A percentile compares a stretch with the other conserved stretches of the same genome.
Conservation (phyloP, 352 stramenopile genomes). For the Globisporangium nagaii region DNA sequence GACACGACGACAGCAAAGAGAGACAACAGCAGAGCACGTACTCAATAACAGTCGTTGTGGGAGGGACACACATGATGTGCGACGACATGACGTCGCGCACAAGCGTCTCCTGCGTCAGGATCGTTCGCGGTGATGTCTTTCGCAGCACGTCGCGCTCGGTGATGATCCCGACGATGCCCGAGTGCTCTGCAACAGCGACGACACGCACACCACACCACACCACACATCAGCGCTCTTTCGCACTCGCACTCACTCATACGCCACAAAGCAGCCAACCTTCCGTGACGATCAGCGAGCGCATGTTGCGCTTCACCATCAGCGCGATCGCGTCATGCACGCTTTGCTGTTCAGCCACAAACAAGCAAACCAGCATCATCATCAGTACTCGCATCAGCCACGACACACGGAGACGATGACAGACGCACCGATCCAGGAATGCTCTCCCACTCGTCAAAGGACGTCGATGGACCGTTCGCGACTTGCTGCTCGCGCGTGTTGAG, state of each 20-base stretch:
- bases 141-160: slow-evolving; percentile 80
- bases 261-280: slow-evolving; percentile 25
- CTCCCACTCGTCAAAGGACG: slow-evolving; percentile 69
- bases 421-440: slow-evolving; percentile 60
- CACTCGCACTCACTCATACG: too few species aligned
- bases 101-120: slow-evolving; percentile 38
- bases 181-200: slow-evolving; percentile 28
- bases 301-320: slow-evolving; percentile 77
- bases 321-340: slow-evolving; percentile 70
- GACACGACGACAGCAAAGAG: too few species aligned
- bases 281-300: slow-evolving; percentile 77
- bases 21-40: too few species aligned
- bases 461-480: slow-evolving; percentile 22
- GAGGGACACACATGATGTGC: slow-evolving; percentile 83
- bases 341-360: slow-evolving; percentile 26
- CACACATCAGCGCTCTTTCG: too few species aligned
- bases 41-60: slow-evolving; percentile 77
- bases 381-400: too few species aligned
- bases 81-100: slow-evolving; percentile 83
- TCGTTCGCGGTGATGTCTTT: slow-evolving; percentile 56
- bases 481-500: slow-evolving; percentile 53
- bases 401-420: neutral
- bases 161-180: slow-evolving; percentile 76
- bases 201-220: neutral
- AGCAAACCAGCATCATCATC: neutral